Evolutionary conservation across 208 protist species (phyloP).

Genomic region (Spironucleus salmonicida): DNA sequence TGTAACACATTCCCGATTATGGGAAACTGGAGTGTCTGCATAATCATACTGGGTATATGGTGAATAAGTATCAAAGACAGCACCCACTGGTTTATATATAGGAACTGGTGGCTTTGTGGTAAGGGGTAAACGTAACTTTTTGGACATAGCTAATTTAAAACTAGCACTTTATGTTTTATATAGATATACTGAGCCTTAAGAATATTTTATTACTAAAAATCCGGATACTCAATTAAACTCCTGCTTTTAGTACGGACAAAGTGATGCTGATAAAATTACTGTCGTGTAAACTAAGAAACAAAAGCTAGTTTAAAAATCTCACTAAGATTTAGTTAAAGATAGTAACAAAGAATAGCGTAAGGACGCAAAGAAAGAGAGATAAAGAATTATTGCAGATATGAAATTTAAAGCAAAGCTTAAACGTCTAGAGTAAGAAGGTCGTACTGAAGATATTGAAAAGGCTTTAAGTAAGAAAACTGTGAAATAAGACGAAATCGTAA

Average conservation of each 20-base stretch:
- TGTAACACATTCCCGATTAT: conserved; percentile 70
- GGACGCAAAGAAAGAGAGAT: background rate
- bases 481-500: too few relatives aligned
- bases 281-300: background rate
- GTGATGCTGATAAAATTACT: background rate
- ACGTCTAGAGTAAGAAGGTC: conserved; percentile 2
- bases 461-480: too few relatives aligned
- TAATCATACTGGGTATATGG: conserved; percentile 78
- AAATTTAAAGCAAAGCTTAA: conserved; percentile 7
- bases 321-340: background rate
- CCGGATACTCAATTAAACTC: background rate
- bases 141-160: conserved; percentile 52
- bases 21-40: conserved; percentile 70
- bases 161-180: conserved; percentile 39
- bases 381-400: background rate
- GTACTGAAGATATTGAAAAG: background rate
- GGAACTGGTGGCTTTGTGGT: conserved; percentile 67
- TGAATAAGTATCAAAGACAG: conserved; percentile 66
- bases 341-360: conserved; percentile 11
- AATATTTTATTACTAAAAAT: background rate
- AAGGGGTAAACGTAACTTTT: conserved; percentile 65
- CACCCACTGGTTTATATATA: conserved; percentile 63
- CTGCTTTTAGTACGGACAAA: background rate
- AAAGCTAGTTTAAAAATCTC: background rate
- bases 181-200: background rate